phyloP scores from a whole-genome alignment of 371 early-diverging fungal genomes.

The Rhizopus delemar region DNA sequence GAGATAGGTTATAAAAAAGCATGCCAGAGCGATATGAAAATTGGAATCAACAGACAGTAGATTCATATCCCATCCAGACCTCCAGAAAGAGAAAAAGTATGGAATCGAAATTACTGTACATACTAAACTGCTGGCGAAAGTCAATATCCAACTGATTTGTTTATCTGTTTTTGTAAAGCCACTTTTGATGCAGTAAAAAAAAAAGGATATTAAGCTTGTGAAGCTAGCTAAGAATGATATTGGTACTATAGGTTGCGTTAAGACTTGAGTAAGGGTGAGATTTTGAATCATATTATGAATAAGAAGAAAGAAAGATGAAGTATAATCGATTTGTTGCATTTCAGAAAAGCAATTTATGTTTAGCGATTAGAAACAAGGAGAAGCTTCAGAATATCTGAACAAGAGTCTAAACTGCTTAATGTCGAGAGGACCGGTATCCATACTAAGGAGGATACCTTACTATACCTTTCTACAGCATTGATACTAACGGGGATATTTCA shows the following conservation, averaged over 20 bases:
- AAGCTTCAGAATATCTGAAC: no score
- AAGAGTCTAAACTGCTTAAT: no score
- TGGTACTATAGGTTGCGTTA: conserved; percentile 29
- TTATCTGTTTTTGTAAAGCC: conserved; percentile 33
- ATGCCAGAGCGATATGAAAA: conserved; percentile 14
- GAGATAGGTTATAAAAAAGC: conserved; percentile 49
- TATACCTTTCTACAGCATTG: no score
- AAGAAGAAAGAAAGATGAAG: not conserved
- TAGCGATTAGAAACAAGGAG: no score
- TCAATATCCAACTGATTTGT: conserved; percentile 41
- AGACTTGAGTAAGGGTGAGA: conserved; percentile 24
- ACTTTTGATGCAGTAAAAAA: conserved; percentile 25
- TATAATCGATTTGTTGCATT: no score
- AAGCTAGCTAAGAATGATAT: conserved; percentile 17
- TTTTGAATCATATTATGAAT: conserved; percentile 10
- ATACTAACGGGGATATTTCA: no score
- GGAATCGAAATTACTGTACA: conserved; percentile 38
- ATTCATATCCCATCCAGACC: conserved; percentile 33
- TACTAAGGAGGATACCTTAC: no score
- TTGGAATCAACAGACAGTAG: conserved; percentile 14
- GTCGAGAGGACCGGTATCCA: no score
- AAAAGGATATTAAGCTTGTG: conserved; percentile 20
- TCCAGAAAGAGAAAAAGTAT: conserved; percentile 26
- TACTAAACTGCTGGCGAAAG: conserved; percentile 40
- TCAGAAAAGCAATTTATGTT: no score